These are phyloP conservation scores for Aspergillus ochraceoroseus DNA, from an alignment of 2,329 filamentous ascomycete species.

Conservation along the genomic window DNA sequence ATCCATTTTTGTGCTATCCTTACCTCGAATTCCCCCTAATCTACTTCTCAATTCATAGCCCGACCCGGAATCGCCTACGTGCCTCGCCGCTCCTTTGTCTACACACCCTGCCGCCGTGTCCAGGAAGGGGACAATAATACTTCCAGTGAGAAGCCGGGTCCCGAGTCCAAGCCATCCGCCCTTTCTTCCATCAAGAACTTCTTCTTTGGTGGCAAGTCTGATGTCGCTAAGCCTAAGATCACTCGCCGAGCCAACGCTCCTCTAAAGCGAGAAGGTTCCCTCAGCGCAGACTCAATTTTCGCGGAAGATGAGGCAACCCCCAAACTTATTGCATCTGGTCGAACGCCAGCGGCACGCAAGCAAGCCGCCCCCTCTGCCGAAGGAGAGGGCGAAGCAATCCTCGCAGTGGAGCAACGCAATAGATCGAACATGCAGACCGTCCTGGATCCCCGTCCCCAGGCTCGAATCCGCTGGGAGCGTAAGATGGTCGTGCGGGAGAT, in stretches of 20 bases:
- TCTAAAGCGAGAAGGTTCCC: constrained; percentile 33
- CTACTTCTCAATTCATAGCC: constrained; percentile 19
- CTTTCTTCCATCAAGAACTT: constrained; percentile 36
- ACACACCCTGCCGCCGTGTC: constrained; percentile 29
- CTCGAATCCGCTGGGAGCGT: constrained; percentile 70
- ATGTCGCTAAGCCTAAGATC: constrained; percentile 28
- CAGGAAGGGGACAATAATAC: constrained; percentile 24
- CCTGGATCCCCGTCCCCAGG: constrained; percentile 69
- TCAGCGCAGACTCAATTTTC: constrained; percentile 41
- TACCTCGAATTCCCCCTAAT: neutral
- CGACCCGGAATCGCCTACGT: constrained; percentile 32
- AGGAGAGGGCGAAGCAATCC: constrained; percentile 13
- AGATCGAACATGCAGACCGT: constrained; percentile 55
- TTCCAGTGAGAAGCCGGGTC: constrained; percentile 19
- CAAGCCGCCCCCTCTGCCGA: constrained; percentile 15
- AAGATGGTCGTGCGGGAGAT: constrained; percentile 78
- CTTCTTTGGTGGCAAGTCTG: constrained; percentile 28
- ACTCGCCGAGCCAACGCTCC: constrained; percentile 28
- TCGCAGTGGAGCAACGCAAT: constrained; percentile 40
- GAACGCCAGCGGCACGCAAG: constrained; percentile 25
- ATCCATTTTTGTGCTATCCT: neutral
- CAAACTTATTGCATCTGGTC: constrained; percentile 26
- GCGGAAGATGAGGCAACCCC: constrained; percentile 33
- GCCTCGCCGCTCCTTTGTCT: constrained; percentile 37
- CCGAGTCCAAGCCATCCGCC: constrained; percentile 21